A percentile compares a stretch with the other conserved stretches of the same genome.
These are phyloP conservation scores for Solanum boliviense DNA, from an alignment of 257 asterid species.

Conservation along the genomic window DNA sequence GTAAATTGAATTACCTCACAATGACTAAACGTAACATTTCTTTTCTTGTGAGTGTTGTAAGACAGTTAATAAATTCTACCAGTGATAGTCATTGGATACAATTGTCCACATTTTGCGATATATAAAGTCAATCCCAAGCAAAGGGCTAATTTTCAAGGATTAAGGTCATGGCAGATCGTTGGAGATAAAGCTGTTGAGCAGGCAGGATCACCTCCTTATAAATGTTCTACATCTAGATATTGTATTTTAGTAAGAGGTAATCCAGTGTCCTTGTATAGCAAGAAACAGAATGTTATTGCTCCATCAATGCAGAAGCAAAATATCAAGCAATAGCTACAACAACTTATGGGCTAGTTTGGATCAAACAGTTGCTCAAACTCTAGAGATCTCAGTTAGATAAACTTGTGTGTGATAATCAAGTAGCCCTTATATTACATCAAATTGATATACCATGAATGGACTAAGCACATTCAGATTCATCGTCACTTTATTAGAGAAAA, in stretches of 20 bases:
- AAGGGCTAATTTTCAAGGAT: not conserved
- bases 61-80: not conserved
- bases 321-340: not conserved
- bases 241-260: not conserved
- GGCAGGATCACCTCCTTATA: not conserved
- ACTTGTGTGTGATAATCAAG: not conserved
- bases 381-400: not conserved
- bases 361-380: not conserved
- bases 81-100: not conserved
- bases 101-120: not conserved
- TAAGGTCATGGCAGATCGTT: not conserved
- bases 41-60: not conserved
- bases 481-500: not conserved
- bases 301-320: not conserved
- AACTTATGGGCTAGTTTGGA: not conserved
- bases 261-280: not conserved
- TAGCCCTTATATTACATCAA: not conserved
- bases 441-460: not conserved
- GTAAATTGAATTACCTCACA: not conserved
- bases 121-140: not conserved
- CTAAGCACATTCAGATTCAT: not conserved
- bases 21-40: not conserved
- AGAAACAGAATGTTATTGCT: not conserved
- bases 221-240: not conserved
- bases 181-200: not conserved